Conservation (phyloP, 2,329 filamentous ascomycete genomes). For the Exophiala xenobiotica region DNA sequence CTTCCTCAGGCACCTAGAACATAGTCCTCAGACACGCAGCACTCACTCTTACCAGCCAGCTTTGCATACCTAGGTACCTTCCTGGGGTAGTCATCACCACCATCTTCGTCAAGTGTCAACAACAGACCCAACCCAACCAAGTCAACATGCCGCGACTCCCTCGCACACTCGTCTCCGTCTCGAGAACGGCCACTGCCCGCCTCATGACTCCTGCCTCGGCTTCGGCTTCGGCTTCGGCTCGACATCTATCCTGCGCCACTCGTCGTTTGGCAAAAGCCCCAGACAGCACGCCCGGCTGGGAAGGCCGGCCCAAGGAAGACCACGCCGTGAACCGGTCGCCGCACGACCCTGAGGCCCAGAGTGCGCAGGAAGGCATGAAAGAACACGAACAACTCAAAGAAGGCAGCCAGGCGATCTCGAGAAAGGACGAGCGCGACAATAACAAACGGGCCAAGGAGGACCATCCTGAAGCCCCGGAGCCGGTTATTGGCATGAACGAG, state of each 20-base stretch:
- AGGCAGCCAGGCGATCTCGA: slow-evolving; percentile 41
- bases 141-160: too few relatives aligned
- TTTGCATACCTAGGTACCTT: too few relatives aligned
- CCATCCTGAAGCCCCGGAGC: slow-evolving; percentile 51
- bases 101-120: too few relatives aligned
- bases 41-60: too few relatives aligned
- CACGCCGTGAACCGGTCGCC: slow-evolving; percentile 38
- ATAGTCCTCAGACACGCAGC: too few relatives aligned
- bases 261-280: slow-evolving; percentile 12
- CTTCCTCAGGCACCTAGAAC: too few relatives aligned
- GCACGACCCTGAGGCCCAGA: slow-evolving; percentile 37
- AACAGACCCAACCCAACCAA: too few relatives aligned
- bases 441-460: slow-evolving; percentile 47
- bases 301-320: slow-evolving; percentile 36
- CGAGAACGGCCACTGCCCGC: too few relatives aligned
- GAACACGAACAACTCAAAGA: slow-evolving; percentile 39
- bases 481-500: slow-evolving; percentile 55
- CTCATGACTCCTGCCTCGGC: not conserved
- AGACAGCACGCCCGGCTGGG: slow-evolving; percentile 33
- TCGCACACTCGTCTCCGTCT: too few relatives aligned
- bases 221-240: slow-evolving; percentile 1
- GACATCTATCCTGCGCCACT: not conserved
- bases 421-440: slow-evolving; percentile 40
- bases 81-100: too few relatives aligned
- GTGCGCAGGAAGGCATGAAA: slow-evolving; percentile 33